These are phyloP conservation scores for Aquilaria yunnanensis DNA, from an alignment of 345 rosid species.

Conservation along the genomic window DNA sequence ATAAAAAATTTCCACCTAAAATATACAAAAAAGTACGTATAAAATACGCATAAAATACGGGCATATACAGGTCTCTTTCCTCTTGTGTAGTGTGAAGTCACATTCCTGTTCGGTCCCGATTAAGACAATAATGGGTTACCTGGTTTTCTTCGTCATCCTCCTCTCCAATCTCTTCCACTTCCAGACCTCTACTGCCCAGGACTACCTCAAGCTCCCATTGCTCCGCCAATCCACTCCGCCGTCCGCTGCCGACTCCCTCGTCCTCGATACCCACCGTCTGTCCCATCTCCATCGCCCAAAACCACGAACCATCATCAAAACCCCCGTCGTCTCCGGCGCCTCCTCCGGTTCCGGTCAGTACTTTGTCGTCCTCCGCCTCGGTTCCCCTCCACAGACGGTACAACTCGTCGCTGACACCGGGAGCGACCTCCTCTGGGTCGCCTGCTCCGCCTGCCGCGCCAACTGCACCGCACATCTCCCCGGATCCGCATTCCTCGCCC, in stretches of 20 bases:
- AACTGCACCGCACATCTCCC: conserved; percentile 37
- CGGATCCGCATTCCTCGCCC: conserved; percentile 61
- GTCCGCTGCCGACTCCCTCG: conserved; percentile 35
- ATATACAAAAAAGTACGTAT: too few relatives aligned
- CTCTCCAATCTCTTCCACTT: neutral
- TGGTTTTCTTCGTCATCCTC: conserved; percentile 11
- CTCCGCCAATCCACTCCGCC: conserved; percentile 39
- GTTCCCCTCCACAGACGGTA: conserved; percentile 72
- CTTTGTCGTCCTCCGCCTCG: conserved; percentile 63
- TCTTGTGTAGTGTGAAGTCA: neutral
- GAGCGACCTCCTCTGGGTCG: conserved; percentile 83
- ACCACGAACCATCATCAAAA: conserved; percentile 25
- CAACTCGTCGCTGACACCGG: conserved; percentile 80
- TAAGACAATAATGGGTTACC: too few relatives aligned
- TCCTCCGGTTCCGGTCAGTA: conserved; percentile 81
- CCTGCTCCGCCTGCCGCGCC: conserved; percentile 68
- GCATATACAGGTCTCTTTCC: too few relatives aligned
- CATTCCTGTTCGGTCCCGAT: neutral
- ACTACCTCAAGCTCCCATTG: conserved; percentile 61
- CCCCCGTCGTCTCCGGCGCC: conserved; percentile 73
- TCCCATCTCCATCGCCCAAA: conserved; percentile 19
- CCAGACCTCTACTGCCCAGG: conserved; percentile 12
- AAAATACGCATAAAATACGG: too few relatives aligned
- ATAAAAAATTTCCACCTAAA: too few relatives aligned
- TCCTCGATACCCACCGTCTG: conserved; percentile 41